phyloP scores from a whole-genome alignment of 306 rosid species.

The Urtica urens region DNA sequence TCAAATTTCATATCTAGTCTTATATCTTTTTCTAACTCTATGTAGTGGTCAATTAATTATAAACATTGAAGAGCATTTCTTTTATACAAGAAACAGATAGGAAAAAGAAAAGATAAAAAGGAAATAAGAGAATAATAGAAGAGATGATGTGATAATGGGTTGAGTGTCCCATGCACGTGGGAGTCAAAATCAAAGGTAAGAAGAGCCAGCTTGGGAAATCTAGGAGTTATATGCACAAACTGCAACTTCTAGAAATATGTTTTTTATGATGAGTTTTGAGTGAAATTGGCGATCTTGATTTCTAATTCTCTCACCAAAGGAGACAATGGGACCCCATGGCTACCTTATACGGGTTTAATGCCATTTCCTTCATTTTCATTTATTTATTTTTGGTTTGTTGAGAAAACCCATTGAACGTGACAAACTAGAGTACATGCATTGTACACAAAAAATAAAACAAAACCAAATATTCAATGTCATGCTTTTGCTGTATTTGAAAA shows the following conservation, averaged over 20 bases:
- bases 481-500: slow-evolving; percentile 1
- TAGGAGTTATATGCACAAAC: slow-evolving; percentile 8
- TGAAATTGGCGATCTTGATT: not conserved
- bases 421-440: slow-evolving; percentile 15
- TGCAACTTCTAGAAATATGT: slow-evolving; percentile 3
- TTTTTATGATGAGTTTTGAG: not conserved
- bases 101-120: not conserved
- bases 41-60: too few relatives aligned
- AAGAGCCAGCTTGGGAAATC: slow-evolving; percentile 21
- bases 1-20: too few relatives aligned
- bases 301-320: not conserved
- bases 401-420: slow-evolving; percentile 16
- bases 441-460: not conserved
- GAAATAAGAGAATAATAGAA: not conserved
- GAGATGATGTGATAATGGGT: not conserved
- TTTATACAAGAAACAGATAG: not conserved
- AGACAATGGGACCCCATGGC: slow-evolving; percentile 1
- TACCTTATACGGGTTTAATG: too few relatives aligned
- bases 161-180: slow-evolving; percentile 11
- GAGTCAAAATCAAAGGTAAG: slow-evolving; percentile 22
- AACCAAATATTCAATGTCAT: not conserved
- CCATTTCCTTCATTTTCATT: not conserved
- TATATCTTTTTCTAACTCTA: too few relatives aligned
- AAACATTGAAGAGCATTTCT: too few relatives aligned
- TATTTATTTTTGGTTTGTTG: not conserved